Base-by-base conservation (phyloP, 2,329 filamentous ascomycete species). In the Alternaria postmessia region DNA sequence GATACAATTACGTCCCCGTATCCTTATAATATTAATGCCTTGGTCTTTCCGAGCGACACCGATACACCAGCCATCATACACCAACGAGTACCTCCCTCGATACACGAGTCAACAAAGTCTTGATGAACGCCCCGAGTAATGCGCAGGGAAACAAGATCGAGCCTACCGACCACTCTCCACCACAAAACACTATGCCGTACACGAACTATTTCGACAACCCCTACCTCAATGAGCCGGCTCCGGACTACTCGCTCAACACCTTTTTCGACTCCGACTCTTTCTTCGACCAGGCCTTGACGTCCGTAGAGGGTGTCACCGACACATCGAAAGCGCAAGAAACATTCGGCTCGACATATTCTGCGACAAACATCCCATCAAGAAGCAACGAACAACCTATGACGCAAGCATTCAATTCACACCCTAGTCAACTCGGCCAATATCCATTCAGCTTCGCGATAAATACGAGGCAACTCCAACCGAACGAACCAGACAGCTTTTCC, bases 251-350 rank as follows among this genome's bases (percentile, higher is more conserved):
- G 8, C 56, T 75, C 57, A 68, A 70, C 32, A 59, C 67, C 30
- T 75, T 72, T 58, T 67, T 78, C 59, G 69, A 76, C 59, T 56
- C 63, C 34, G 69, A 75, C 22, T 57, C 61, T 12, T 67, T 71
- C 49, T 69, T 73, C 53, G 66, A 73, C 51, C 69, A 66, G 53
- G 67, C 69, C n/a, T 59, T 72, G 51, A 69, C 61, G 51, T 67
- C 70, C 16, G 59, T 66, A 30, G 72, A 76, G 39, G 58, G 63
- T 57, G 34, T 67, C 4, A 53, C 66, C 3, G 39, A 47, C 28
- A 71, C 67, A 0, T 51, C 62, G 4, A 71, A 73, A 56, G 56
- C 61, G 18, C 62, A 63, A 30, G 46, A 54, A 26, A 39, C 51
- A 9, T 65, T 66, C 52, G 65, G 71, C 42, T 49, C 64, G 12